Percentiles rank a stretch among this genome's conserved stretches.
Conservation (phyloP, 2,329 filamentous ascomycete species). For the Akanthomyces muscarius region DNA sequence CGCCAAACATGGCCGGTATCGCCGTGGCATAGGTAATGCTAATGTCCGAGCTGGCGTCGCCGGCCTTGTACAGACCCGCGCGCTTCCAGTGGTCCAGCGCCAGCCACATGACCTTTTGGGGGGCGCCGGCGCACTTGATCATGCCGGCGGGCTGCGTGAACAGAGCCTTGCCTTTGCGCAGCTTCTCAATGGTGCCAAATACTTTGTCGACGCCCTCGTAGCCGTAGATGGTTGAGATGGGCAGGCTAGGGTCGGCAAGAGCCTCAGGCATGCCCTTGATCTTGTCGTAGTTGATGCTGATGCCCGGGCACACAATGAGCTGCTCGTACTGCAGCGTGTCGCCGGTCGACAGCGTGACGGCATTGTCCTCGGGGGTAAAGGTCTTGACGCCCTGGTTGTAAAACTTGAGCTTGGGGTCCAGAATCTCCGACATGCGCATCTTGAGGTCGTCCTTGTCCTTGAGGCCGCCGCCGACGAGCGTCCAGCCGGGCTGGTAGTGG, state of each 20-base stretch:
- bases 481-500: constrained; percentile 68
- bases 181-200: constrained; percentile 42
- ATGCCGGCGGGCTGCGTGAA: constrained; percentile 57
- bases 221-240: constrained; percentile 55
- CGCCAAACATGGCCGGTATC: constrained; percentile 54
- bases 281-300: constrained; percentile 46
- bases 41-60: constrained; percentile 39
- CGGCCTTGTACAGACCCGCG: constrained; percentile 45
- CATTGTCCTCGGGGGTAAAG: constrained; percentile 54
- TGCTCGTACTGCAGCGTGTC: constrained; percentile 59
- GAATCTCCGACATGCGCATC: constrained; percentile 44
- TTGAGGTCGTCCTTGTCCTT: constrained; percentile 59
- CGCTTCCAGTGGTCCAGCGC: constrained; percentile 56
- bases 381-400: constrained; percentile 49
- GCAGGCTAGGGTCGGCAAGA: constrained; percentile 42
- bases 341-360: constrained; percentile 51
- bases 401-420: constrained; percentile 58
- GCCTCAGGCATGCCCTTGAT: constrained; percentile 56
- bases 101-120: constrained; percentile 61
- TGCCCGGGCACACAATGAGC: constrained; percentile 58
- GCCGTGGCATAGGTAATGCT: constrained; percentile 54
- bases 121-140: constrained; percentile 59
- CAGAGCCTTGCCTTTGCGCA: constrained; percentile 49
- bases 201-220: constrained; percentile 54
- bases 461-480: constrained; percentile 62